Percentiles rank a stretch among this genome's conserved stretches.
These are phyloP conservation scores for Limonium bicolor DNA, from an alignment of 148 eudicot genomes.

Conservation along the genomic window DNA sequence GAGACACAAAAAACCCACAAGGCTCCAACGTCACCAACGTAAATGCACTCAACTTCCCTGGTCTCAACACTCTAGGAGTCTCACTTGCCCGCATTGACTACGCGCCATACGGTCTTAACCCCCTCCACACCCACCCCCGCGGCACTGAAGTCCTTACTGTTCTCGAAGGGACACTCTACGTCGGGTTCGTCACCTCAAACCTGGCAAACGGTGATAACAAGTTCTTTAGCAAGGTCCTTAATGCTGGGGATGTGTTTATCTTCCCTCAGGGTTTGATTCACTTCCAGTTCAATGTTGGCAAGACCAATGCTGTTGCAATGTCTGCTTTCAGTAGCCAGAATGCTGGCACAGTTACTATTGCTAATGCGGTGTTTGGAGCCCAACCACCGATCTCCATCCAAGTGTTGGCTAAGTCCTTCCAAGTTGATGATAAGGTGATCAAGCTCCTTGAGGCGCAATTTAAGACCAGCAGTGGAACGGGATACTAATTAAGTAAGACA, in stretches of 20 bases:
- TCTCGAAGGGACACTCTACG: slow-evolving; percentile 6
- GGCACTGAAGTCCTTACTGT: slow-evolving; percentile 4
- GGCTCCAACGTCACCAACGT: neutral
- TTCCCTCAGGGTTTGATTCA: slow-evolving; percentile 11
- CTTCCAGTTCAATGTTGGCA: slow-evolving; percentile 9
- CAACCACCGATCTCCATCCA: neutral
- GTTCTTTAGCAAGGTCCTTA: slow-evolving; percentile 4
- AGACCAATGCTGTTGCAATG: slow-evolving; percentile 1
- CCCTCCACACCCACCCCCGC: slow-evolving; percentile 2
- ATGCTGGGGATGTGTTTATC: slow-evolving; percentile 8
- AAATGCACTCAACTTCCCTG: too few relatives aligned
- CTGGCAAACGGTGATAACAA: slow-evolving; percentile 1
- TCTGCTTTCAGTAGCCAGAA: slow-evolving; percentile 6
- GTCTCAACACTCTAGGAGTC: neutral
- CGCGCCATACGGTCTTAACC: neutral
- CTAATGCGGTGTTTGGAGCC: neutral
- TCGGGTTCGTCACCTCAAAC: slow-evolving; percentile 12
- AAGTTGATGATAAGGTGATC: neutral
- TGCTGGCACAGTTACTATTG: neutral
- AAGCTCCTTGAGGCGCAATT: neutral
- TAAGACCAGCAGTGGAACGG: neutral
- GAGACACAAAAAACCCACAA: neutral
- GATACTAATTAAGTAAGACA: neutral
- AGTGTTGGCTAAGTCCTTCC: neutral
- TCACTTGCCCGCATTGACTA: slow-evolving; percentile 1